Base-by-base conservation (phyloP, 176 grass and related monocot species). In the Triticum dicoccoides region DNA sequence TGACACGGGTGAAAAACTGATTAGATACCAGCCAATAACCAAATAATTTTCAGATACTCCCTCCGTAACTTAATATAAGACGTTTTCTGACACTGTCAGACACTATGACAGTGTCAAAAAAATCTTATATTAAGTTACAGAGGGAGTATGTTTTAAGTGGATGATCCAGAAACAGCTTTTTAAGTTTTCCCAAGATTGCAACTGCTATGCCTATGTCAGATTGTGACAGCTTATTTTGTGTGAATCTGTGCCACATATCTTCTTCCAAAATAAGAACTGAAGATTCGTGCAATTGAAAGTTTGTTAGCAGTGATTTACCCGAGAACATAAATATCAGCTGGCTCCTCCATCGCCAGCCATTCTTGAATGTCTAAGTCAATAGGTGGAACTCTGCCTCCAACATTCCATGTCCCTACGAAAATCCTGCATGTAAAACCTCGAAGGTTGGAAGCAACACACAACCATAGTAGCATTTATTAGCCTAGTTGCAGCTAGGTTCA, bases 391-490 rank as follows among this genome's bases (percentile, higher is more conserved):
- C 75, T 93, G 20, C 95, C 95, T 79, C 87, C 95, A 79, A 90
- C 88, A 87, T 98, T 98, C 95, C 95, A 95, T 77, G 93, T 98
- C 24, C 93, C 89, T 56, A 90, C 61, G 34, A 86, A 95, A 78
- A 98, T 67, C 86, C 93, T 98, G 85, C 56, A 86, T n/a, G 39
- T 78, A 24, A 74, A 67, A 76, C 78, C 59, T 38, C 49, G 27
- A 15, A 84, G 59, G 44, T 87, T 87, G 79, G 13, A 87, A 88
- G 61, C 27, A 61, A 65, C 25, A 49, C 24, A 49, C 64, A 33
- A 84, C 18, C 79, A 44, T 11, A 65, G 14, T 65, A 54, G 21
- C 42, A 72, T 5, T 13, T 64, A 24, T 88, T 45, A 76, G 4
- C 29, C 27, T 29, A 49, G 15, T 79, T 11, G 4, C 17, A 84